Conservation (phyloP, 768 basidiomycete genomes). For the Tricholoma matsutake region DNA sequence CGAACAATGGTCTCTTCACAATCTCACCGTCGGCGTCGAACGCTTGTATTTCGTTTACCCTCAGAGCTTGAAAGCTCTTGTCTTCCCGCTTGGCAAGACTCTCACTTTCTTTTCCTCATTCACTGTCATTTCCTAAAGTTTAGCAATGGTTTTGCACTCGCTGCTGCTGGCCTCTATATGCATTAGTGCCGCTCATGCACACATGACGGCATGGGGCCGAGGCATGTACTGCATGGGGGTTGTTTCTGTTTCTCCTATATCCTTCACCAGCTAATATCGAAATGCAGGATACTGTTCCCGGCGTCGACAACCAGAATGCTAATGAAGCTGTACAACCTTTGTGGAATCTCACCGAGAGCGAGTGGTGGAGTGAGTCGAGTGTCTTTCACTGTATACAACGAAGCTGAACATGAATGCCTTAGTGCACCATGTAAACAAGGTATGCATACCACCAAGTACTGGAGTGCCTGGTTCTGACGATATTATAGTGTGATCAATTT, state of each 20-base stretch:
- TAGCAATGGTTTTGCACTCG: slow-evolving; percentile 4
- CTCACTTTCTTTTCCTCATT: slow-evolving; percentile 12
- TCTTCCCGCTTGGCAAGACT: not conserved
- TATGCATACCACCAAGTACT: slow-evolving; percentile 15
- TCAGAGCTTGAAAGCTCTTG: not conserved
- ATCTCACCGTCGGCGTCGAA: not conserved
- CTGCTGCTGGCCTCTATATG: slow-evolving; percentile 7
- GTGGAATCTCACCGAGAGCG: slow-evolving; percentile 36
- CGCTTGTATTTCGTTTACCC: not conserved
- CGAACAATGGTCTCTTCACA: not conserved
- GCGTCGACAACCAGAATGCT: slow-evolving; percentile 34
- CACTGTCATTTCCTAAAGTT: not conserved
- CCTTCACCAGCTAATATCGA: not conserved
- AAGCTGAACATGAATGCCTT: slow-evolving; percentile 1
- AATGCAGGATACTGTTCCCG: slow-evolving; percentile 27
- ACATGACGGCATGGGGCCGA: slow-evolving; percentile 39
- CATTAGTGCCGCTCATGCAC: slow-evolving; percentile 28
- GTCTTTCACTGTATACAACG: not conserved
- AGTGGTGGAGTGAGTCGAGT: slow-evolving; percentile 47
- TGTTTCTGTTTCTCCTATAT: slow-evolving; percentile 9
- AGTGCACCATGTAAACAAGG: slow-evolving; percentile 37
- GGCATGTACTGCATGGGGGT: slow-evolving; percentile 49
- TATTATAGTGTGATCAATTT: slow-evolving; percentile 36
- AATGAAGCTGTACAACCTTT: slow-evolving; percentile 38
- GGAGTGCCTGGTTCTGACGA: not conserved